Base-by-base conservation (phyloP, 2,329 filamentous ascomycete genomes). In the Dothistroma pini region DNA sequence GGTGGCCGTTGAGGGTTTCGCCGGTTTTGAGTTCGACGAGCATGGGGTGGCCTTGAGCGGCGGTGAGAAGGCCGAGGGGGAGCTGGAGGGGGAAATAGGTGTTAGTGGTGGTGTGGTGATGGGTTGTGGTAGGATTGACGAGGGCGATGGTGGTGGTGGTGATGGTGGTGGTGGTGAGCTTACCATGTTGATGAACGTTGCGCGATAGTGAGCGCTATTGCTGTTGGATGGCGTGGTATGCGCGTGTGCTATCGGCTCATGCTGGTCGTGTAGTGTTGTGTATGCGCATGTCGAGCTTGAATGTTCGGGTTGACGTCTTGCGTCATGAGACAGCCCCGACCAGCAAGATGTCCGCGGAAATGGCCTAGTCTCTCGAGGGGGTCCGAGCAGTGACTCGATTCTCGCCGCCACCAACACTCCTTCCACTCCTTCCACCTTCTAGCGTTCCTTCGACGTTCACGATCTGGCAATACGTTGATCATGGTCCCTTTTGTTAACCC, bases 41-140 rank as follows among this genome's bases (percentile, higher is more conserved):
- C 89, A 97, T 97, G 4, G 95, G 93, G 76, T 97, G 91, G 83
- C 95, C 95, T 82, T 97, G 93, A 68, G 95, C 93, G 71, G 93
- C 93, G 72, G 91, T 97, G 65, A 99, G 84, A 55, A 99, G 88
- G 73, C 93, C 92, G 60, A 88, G 75, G 56, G 86, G 86, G 57
- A 88, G 80, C 86, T 87, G 70, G 50, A 65, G 59, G 54, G 61
- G 57, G 32, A 59, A 48, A 67, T 74, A 62, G 72, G 71, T 70
- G 4, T 44, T 14, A 48, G 62, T 60, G 59, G 61, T 61, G 25
- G 62, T 49, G 56, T 61, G 59, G 25, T 9, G 9, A 25, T 14
- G 21, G n/a, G 41, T 60, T 52, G 63, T 63, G 11, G 11, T 14
- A 10, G 25, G 16, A n/a, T n/a, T n/a, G 14, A 34, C 0, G 29